Percentiles rank a stretch among this genome's conserved stretches.
These are phyloP conservation scores for Bromus sterilis DNA, from an alignment of 176 grass and related monocot genomes.

Conservation along the genomic window DNA sequence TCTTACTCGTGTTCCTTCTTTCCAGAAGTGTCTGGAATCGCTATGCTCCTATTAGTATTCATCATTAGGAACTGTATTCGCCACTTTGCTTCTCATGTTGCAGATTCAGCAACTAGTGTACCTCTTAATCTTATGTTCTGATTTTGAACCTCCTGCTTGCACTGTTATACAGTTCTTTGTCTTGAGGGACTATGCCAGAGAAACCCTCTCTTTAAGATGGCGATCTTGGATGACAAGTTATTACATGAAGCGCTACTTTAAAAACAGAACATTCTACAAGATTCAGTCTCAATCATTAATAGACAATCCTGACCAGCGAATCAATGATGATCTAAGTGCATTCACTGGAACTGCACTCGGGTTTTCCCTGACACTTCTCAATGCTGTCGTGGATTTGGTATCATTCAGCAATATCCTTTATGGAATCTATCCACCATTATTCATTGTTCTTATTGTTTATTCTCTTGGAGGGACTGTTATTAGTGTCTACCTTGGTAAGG, in stretches of 20 bases:
- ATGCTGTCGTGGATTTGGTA: conserved; percentile 86
- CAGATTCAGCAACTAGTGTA: background rate
- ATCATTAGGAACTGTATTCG: background rate
- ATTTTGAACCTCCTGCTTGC: conserved; percentile 19
- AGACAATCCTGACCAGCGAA: conserved; percentile 95
- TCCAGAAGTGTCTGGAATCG: background rate
- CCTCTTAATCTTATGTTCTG: conserved; percentile 2
- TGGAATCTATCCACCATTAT: conserved; percentile 95
- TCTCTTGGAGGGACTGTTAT: conserved; percentile 89
- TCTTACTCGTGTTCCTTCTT: background rate
- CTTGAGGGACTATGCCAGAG: conserved; percentile 91
- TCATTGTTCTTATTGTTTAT: conserved; percentile 89
- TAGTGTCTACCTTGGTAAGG: conserved; percentile 93
- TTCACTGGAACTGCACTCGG: conserved; percentile 89
- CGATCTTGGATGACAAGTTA: conserved; percentile 97
- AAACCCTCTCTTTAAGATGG: conserved; percentile 97
- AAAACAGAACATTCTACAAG: conserved; percentile 81
- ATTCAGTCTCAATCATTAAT: conserved; percentile 95
- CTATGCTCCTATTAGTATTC: background rate
- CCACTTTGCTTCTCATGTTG: background rate
- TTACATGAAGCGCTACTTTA: conserved; percentile 95
- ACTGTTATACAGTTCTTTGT: conserved; percentile 83
- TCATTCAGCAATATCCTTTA: conserved; percentile 98
- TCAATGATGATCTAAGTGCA: conserved; percentile 87
- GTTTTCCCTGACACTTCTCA: conserved; percentile 87